Evolutionary conservation across 345 rosid species (phyloP), one percentile per base, ranked within the genome.

Genomic region (Clausena lansium): DNA sequence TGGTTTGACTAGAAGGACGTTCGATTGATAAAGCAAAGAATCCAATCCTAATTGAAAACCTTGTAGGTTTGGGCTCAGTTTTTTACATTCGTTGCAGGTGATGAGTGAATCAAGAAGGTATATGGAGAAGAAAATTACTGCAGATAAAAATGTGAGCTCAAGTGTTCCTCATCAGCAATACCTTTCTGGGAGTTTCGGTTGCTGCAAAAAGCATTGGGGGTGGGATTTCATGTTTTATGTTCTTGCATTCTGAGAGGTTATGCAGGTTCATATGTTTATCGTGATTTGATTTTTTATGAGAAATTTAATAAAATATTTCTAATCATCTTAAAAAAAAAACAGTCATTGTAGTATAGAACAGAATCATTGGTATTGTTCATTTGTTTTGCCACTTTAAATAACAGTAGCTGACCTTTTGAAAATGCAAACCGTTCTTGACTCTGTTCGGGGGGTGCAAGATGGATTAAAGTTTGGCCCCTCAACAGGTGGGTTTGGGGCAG

Each of bases 171-270:
- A n/a, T 69, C 94, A 89, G 84, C 96, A 91, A 76, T 89, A 94
- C 81, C 92, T 94, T 81, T 88, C 95, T 25, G 97, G 98, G 79
- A 94, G 97, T 85, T 85, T 94, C 70, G 85, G 94, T 90, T 87
- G 98, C 98, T 82, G 96, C 98, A 57, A 94, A 92, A 88, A 87
- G 93, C 84, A 90, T 94, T 79, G 94, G 98, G 19, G 97, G 98
- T 94, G 81, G 89, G 91, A 73, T 30, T 81, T 30, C 1, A 30
- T 2, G 2, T 30, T 30, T 30, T 2, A 30, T 2, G 32, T 1
- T 30, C 32, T 30, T 30, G 32, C 32, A 30, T 30, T n/a, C n/a
- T 57, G 19, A 73, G 67, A 24, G n/a, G 24, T 24, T 15, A 22
- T 17, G 27, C 47, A 9, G 61, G 77, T 58, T 72, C 14, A 14